These are phyloP conservation scores for Aschersonia sp. DNA, from an alignment of 2,329 filamentous ascomycete species.

Conservation along the genomic window DNA sequence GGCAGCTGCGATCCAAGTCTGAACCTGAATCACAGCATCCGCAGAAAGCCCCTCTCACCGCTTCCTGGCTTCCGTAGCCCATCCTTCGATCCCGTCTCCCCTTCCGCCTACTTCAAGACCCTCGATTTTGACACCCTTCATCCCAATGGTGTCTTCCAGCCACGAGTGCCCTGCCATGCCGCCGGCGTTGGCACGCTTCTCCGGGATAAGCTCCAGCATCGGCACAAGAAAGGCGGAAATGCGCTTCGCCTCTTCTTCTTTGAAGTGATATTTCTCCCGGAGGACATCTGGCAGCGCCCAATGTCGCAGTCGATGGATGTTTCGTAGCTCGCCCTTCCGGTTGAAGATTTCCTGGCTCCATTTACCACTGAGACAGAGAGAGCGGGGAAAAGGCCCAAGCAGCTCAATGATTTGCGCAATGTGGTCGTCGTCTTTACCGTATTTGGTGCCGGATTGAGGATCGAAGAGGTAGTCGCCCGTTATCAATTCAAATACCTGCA, in stretches of 20 bases:
- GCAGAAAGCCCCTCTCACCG: constrained; percentile 30
- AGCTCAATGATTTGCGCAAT: constrained; percentile 98
- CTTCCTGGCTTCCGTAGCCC: constrained; percentile 80
- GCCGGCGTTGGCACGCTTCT: constrained; percentile 84
- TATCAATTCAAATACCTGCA: constrained; percentile 86
- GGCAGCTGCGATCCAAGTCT: too few species aligned
- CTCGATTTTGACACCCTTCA: constrained; percentile 66
- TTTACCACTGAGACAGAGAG: constrained; percentile 81
- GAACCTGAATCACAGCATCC: background rate
- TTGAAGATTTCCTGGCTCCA: constrained; percentile 99
- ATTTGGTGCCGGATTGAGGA: constrained; percentile 95
- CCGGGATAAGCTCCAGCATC: constrained; percentile 81
- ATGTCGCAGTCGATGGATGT: constrained; percentile 90
- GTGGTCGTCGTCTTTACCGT: constrained; percentile 98
- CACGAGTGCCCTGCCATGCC: constrained; percentile 83
- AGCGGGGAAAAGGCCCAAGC: constrained; percentile 84
- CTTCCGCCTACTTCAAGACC: constrained; percentile 63
- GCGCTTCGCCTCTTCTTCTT: constrained; percentile 61
- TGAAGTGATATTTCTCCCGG: constrained; percentile 93
- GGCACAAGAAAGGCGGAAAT: constrained; percentile 74
- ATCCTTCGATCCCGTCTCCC: constrained; percentile 88
- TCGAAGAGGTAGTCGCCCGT: constrained; percentile 98
- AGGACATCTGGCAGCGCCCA: constrained; percentile 92
- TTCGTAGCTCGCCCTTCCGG: constrained; percentile 88
- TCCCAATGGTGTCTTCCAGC: constrained; percentile 74